Evolutionary conservation across 306 rosid species (phyloP), one percentile per base, ranked within the genome.

Genomic region (Vigna angularis): DNA sequence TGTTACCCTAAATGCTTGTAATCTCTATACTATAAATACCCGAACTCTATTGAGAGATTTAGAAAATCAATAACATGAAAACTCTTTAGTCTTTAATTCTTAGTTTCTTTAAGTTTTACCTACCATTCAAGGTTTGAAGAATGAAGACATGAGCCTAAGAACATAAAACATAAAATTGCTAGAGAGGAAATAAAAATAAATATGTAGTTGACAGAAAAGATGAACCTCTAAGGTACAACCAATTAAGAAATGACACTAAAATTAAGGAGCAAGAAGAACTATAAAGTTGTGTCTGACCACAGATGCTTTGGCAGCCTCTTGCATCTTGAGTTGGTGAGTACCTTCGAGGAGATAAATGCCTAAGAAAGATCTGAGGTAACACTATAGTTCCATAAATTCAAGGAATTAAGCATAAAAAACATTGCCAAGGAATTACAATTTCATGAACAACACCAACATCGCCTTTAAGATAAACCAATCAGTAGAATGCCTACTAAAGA

Each of bases 281-380:
- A 67, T 24, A 51, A 75, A 79, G 76, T 70, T 72, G 58, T 73
- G 75, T 52, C 86, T 86, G 52, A 95, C 98, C 97, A 40, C 30
- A 90, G 79, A 78, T 59, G 48, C 59, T 55, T 47, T 85, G 90
- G 69, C 81, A 87, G 53, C 84, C 88, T 82, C 96, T 87, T 77
- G 85, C 85, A 79, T 93, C 90, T 87, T 89, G 88, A 52, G 77
- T 81, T 6, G 97, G 91, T 51, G 97, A 84, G 75, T 84, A 88
- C 72, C 84, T 86, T 72, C 63, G 80, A 72, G 81, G 88, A 42
- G 98, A 91, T 82, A 89, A 83, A 75, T 79, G 75, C 81, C 78
- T 86, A 87, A 28, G 73, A 73, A 71, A 40, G 70, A 83, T 80
- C 87, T 73, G 80, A 81, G 51, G 70, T 80, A 80, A 78, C 61